These are phyloP conservation scores for Schizophyllum amplum DNA, from an alignment of 1,284 basidiomycete species.

Conservation along the genomic window DNA sequence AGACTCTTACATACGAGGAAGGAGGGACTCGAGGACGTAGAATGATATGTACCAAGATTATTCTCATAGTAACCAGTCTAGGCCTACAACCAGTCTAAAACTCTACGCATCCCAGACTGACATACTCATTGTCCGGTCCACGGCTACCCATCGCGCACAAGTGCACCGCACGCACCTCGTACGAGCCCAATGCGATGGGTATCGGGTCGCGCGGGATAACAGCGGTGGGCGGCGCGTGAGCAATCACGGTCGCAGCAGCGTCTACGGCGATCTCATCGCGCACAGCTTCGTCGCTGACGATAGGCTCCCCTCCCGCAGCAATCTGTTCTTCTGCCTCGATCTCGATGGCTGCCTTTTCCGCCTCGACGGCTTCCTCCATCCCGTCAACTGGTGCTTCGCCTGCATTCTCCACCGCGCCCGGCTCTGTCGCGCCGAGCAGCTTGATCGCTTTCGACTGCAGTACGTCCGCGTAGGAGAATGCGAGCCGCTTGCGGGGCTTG, in stretches of 20 bases:
- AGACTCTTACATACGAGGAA: too few species aligned
- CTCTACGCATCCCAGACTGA: conserved; percentile 26
- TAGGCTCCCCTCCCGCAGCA: conserved; percentile 1
- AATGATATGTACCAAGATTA: too few species aligned
- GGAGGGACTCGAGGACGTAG: too few species aligned
- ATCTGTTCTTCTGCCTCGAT: neutral
- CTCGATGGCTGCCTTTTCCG: neutral
- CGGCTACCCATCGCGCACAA: conserved; percentile 56
- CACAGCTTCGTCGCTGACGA: conserved; percentile 1
- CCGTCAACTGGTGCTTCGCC: conserved; percentile 21
- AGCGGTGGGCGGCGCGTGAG: neutral
- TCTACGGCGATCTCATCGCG: neutral
- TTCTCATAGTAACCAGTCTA: too few species aligned
- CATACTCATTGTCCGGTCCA: conserved; percentile 46
- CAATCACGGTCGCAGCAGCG: conserved; percentile 5
- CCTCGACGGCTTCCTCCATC: neutral
- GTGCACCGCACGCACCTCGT: conserved; percentile 41
- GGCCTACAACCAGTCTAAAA: too few species aligned
- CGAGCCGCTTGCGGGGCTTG: conserved; percentile 25
- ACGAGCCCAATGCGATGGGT: conserved; percentile 35
- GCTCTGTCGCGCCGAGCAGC: conserved; percentile 24
- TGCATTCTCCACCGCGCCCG: neutral
- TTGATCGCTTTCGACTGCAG: conserved; percentile 13
- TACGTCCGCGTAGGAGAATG: conserved; percentile 43
- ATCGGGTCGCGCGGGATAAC: conserved; percentile 9